Conservation (phyloP, 345 rosid genomes). For the Eucalyptus shirleyi region DNA sequence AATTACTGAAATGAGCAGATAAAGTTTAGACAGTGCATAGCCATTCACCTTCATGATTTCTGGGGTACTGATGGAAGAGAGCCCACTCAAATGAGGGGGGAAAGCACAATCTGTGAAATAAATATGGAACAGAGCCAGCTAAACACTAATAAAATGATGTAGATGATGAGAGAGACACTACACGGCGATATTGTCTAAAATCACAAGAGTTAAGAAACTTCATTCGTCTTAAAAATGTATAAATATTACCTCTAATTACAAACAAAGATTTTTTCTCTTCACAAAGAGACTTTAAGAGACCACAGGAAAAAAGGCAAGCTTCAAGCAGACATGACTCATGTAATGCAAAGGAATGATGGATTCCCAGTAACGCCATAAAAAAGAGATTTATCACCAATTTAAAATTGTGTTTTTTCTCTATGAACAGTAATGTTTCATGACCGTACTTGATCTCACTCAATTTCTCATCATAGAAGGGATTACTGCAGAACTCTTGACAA, state of each 20-base stretch:
- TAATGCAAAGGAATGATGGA: neutral
- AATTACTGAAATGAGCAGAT: neutral
- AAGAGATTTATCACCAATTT: neutral
- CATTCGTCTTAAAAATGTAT: neutral
- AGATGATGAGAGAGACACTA: neutral
- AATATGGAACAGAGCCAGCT: neutral
- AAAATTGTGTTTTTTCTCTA: neutral
- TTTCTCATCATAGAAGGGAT: neutral
- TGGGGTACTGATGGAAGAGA: neutral
- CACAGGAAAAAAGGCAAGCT: neutral
- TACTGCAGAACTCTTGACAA: neutral
- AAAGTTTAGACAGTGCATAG: neutral
- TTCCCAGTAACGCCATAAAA: neutral
- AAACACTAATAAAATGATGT: neutral
- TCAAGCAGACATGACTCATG: neutral
- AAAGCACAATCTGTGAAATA: neutral
- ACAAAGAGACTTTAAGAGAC: neutral
- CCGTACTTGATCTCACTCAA: neutral
- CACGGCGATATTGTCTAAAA: neutral
- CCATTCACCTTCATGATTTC: neutral
- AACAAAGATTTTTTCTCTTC: neutral
- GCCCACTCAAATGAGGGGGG: neutral
- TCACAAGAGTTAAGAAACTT: neutral
- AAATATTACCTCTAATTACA: neutral
- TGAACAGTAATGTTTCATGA: neutral